A percentile compares a stretch with the other conserved stretches of the same genome.
Conservation (phyloP, 2,329 filamentous ascomycete species). For the Uncinocarpus reesii region DNA sequence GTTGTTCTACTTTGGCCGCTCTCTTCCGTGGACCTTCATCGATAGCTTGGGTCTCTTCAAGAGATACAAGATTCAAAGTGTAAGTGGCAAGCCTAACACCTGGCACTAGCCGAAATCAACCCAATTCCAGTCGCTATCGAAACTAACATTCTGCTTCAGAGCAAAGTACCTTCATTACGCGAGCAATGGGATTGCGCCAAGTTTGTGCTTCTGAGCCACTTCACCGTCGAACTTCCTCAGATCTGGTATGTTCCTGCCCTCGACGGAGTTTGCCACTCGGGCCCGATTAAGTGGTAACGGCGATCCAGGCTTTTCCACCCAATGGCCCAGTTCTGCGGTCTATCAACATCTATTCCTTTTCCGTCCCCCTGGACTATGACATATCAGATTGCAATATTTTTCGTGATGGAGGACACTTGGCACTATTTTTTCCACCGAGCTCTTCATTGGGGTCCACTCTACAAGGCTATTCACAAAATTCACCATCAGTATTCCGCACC, state of each 20-base stretch:
- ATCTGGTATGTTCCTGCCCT: constrained; percentile 60
- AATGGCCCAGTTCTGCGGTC: constrained; percentile 81
- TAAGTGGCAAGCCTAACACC: constrained; percentile 35
- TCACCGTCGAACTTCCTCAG: constrained; percentile 95
- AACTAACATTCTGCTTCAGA: constrained; percentile 32
- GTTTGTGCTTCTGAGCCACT: constrained; percentile 87
- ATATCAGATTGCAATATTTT: constrained; percentile 85
- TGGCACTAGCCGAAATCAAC: no score
- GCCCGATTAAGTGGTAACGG: neutral
- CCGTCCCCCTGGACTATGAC: constrained; percentile 76
- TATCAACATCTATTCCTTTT: constrained; percentile 82
- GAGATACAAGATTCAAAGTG: constrained; percentile 87
- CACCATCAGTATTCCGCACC: constrained; percentile 98
- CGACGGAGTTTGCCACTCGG: neutral
- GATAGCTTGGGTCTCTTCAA: constrained; percentile 79
- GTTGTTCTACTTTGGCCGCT: constrained; percentile 83
- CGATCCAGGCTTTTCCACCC: constrained; percentile 72
- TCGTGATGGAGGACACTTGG: constrained; percentile 92
- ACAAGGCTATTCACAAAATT: constrained; percentile 96
- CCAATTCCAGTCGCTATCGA: no score
- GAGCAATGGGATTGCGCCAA: constrained; percentile 93
- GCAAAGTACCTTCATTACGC: constrained; percentile 77
- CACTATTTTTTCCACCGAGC: constrained; percentile 94
- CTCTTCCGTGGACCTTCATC: constrained; percentile 83
- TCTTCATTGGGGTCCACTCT: constrained; percentile 88